Percentiles rank a stretch among this genome's conserved stretches.
These are phyloP conservation scores for Malassezia brasiliensis DNA, from an alignment of 1,284 basidiomycete species.

Conservation along the genomic window DNA sequence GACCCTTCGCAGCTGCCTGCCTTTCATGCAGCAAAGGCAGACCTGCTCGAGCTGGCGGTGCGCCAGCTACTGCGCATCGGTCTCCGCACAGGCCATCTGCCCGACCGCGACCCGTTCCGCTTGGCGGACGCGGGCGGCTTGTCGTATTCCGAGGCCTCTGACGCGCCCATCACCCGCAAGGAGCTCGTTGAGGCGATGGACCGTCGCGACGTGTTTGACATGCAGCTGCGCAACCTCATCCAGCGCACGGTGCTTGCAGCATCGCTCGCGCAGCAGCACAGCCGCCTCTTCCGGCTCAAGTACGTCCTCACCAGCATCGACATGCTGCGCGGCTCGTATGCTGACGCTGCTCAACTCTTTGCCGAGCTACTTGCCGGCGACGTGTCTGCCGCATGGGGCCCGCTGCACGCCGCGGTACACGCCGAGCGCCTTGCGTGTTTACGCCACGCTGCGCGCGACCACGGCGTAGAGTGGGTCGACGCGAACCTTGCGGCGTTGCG, in stretches of 20 bases:
- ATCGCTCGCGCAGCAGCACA: conserved; percentile 1
- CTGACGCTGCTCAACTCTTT: not conserved
- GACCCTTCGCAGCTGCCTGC: conserved; percentile 18
- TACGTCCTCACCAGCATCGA: conserved; percentile 6
- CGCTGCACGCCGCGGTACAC: not conserved
- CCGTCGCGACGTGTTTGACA: conserved; percentile 13
- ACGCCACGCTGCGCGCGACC: not conserved
- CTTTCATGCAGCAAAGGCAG: conserved; percentile 56
- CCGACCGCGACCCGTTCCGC: conserved; percentile 58
- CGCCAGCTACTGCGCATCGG: conserved; percentile 71
- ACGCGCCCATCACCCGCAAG: conserved; percentile 16
- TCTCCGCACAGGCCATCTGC: conserved; percentile 62
- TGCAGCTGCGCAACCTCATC: conserved; percentile 10
- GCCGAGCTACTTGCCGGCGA: not conserved
- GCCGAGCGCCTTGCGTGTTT: conserved; percentile 4
- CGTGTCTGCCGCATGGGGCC: not conserved
- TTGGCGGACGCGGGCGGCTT: not conserved
- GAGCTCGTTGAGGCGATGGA: conserved; percentile 14
- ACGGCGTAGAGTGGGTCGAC: not conserved
- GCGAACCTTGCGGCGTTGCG: conserved; percentile 4
- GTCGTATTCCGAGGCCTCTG: conserved; percentile 12
- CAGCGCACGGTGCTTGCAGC: conserved; percentile 5
- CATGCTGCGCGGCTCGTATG: conserved; percentile 1
- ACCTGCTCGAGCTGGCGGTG: conserved; percentile 69
- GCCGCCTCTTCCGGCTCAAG: conserved; percentile 1